Conservation (phyloP, 2,329 filamentous ascomycete genomes). For the Metarhizium rileyi region DNA sequence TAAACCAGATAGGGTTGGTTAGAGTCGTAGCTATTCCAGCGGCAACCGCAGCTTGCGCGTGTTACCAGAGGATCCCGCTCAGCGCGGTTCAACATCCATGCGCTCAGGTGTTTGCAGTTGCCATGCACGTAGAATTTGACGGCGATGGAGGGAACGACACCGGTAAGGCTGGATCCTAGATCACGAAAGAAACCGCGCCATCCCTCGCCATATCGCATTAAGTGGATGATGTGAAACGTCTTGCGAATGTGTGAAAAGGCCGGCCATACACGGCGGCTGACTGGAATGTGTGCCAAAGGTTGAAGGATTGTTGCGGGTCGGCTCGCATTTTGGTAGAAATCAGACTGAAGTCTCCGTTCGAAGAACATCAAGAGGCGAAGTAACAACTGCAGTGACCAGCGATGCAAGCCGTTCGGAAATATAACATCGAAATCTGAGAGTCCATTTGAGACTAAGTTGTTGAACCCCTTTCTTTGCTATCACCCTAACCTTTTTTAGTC, state of each 20-base stretch:
- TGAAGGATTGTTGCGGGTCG: background rate
- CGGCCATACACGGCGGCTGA: no score
- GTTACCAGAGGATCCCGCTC: conserved; percentile 47
- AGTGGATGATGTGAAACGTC: conserved; percentile 68
- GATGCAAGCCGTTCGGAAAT: conserved; percentile 65
- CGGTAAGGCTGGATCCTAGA: conserved; percentile 57
- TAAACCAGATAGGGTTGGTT: conserved; percentile 66
- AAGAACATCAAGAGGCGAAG: conserved; percentile 75
- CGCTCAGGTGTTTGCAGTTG: conserved; percentile 59
- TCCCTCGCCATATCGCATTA: conserved; percentile 62
- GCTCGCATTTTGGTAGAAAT: conserved; percentile 75
- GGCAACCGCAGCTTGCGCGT: conserved; percentile 50
- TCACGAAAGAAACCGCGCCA: conserved; percentile 63
- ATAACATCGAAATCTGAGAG: no score
- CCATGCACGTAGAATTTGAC: conserved; percentile 67
- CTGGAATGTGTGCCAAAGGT: background rate
- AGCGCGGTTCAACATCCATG: conserved; percentile 47
- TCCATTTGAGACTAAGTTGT: no score
- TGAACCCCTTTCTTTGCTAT: no score
- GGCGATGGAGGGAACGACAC: conserved; percentile 58
- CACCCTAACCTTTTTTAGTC: no score
- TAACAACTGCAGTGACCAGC: conserved; percentile 72
- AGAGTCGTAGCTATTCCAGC: conserved; percentile 61
- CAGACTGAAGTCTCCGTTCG: conserved; percentile 80
- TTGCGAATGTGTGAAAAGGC: conserved; percentile 52